Percentiles rank a stretch among this genome's conserved stretches.
Conservation (phyloP, 2,329 filamentous ascomycete species). For the Magnaporthiopsis incrustans region DNA sequence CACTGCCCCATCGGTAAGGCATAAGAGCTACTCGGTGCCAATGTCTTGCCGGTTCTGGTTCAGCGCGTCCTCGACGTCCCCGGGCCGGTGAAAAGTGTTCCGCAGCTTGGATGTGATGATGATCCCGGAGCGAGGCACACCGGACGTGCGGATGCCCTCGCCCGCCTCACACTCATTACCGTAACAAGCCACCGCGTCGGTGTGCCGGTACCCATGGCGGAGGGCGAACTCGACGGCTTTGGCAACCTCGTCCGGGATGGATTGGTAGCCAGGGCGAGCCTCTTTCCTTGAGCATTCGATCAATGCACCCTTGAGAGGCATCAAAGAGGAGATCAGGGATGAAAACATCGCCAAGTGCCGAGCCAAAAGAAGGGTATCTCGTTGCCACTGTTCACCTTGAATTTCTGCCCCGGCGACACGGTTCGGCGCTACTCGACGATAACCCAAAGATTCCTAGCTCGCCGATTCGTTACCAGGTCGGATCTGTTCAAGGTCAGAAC, state of each 20-base stretch:
- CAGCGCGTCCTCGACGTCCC: constrained; percentile 44
- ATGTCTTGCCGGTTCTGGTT: constrained; percentile 41
- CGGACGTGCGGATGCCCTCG: constrained; percentile 10
- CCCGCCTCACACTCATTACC: constrained; percentile 23
- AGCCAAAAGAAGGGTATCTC: constrained; percentile 5
- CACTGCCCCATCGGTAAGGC: constrained; percentile 37
- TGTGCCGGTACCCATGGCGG: constrained; percentile 28
- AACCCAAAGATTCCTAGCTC: neutral
- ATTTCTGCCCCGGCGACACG: constrained; percentile 6
- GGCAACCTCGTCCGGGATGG: constrained; percentile 33
- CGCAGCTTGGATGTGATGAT: constrained; percentile 58
- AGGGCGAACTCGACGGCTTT: constrained; percentile 39
- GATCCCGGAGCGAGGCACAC: constrained; percentile 11
- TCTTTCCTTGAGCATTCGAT: neutral
- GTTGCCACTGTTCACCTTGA: constrained; percentile 6
- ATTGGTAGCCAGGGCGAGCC: constrained; percentile 14
- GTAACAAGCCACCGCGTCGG: constrained; percentile 28
- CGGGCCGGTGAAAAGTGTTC: constrained; percentile 57
- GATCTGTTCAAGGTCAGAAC: neutral
- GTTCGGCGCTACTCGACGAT: neutral
- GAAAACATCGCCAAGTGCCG: neutral
- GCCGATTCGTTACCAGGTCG: neutral
- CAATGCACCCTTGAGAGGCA: neutral
- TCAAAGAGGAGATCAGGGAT: neutral
- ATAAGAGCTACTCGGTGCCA: constrained; percentile 42